Evolutionary conservation across 768 basidiomycete genomes (phyloP).

Genomic region (Cubamyces lactineus): DNA sequence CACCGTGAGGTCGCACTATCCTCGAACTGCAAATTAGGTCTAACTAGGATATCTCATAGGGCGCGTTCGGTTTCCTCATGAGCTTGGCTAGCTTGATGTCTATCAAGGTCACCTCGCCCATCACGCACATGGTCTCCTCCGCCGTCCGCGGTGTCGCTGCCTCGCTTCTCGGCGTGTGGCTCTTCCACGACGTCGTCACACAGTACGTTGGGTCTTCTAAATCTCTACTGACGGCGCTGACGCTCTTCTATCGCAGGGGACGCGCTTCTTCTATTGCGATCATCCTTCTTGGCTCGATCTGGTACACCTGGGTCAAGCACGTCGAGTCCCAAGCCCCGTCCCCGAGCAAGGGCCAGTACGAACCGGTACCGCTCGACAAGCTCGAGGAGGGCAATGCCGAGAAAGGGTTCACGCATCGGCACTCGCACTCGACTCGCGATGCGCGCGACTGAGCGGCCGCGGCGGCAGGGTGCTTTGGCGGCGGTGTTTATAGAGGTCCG

Average conservation of each 20-base stretch:
- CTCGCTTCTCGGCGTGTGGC: constrained; percentile 79
- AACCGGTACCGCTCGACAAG: constrained; percentile 66
- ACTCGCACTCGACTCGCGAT: constrained; percentile 14
- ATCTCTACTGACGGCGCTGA: not conserved
- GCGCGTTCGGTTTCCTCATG: constrained; percentile 90
- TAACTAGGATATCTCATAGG: constrained; percentile 45
- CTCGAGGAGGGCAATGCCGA: constrained; percentile 52
- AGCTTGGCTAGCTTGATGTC: constrained; percentile 90
- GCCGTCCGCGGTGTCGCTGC: constrained; percentile 94
- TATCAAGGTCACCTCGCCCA: constrained; percentile 96
- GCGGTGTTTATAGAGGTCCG: not conserved
- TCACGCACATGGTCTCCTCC: constrained; percentile 97
- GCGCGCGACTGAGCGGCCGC: constrained; percentile 9
- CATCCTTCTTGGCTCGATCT: constrained; percentile 80
- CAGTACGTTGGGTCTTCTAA: constrained; percentile 49
- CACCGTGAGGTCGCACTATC: constrained; percentile 53
- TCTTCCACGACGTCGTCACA: constrained; percentile 83
- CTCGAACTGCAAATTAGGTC: not conserved
- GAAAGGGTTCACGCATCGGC: constrained; percentile 4
- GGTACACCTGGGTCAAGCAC: constrained; percentile 90
- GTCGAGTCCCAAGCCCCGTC: constrained; percentile 54
- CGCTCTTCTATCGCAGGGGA: constrained; percentile 50
- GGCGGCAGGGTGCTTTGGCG: not conserved
- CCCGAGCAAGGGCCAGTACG: constrained; percentile 48
- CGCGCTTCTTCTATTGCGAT: constrained; percentile 79